Base-by-base conservation (phyloP, 208 protist species). In the Vickermania ingenoplastis region DNA sequence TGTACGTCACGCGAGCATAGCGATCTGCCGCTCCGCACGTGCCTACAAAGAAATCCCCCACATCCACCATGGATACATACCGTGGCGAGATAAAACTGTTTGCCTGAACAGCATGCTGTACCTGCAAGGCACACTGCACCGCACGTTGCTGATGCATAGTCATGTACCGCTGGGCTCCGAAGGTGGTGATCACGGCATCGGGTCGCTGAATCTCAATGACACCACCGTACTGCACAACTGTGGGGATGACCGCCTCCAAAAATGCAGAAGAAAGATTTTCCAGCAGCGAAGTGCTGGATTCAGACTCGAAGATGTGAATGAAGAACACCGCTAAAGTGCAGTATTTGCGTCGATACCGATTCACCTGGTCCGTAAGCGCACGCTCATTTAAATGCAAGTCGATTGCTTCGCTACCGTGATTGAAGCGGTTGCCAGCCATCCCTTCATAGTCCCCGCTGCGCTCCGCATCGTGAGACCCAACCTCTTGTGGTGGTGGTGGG, bases 31-130 rank as follows among this genome's bases (percentile, higher is more conserved):
- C 69, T 17, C 79, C 79, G 60, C 80, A 91, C 2, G 77, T 85
- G 45, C 83, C 83, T 7, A 86, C 73, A 51, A 74, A 78, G 69
- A 71, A 87, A 67, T 86, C 77, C 24, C 74, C 67, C 3, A 70
- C 69, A 28, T 91, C 83, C n/a, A 87, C 36, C 48, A 89, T 29
- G 49, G 62, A 76, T 54, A 63, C 69, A 2, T 82, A 36, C 11
- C 73, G 63, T 14, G 61, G 67, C 3, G 59, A 63, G 31, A 77
- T 71, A 11, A 63, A 58, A 13, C 65, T 73, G n/a, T 41, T 63
- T 0, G 13, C 24, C 22, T 62, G 31, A 27, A 65, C 66, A 13
- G 69, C 29, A 29, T 64, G 31, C 1, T 72, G 59, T 54, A 81
- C 64, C 50, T 81, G 68, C 49, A 83, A 59, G 3, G 77, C 73